Evolutionary conservation across 345 rosid species (phyloP).

Genomic region (Sisymbrium irio): DNA sequence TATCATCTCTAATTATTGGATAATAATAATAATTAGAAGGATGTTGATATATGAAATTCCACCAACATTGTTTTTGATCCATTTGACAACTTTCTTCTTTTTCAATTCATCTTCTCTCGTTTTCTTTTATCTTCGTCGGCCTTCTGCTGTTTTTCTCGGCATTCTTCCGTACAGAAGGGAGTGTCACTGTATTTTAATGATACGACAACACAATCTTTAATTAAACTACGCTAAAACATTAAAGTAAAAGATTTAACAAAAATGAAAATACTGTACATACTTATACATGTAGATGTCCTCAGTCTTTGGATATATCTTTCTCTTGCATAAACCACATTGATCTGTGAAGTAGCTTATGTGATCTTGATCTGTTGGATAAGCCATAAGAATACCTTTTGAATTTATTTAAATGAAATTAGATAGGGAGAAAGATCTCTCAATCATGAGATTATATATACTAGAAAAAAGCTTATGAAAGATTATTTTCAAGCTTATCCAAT

Average conservation of each 20-base stretch:
- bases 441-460: conserved; percentile 10
- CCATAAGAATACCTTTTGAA: neutral
- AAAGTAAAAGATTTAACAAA: neutral
- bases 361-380: neutral
- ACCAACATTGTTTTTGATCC: neutral
- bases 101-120: neutral
- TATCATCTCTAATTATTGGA: neutral
- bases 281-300: conserved; percentile 28
- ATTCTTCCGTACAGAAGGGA: conserved; percentile 20
- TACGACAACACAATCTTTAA: neutral
- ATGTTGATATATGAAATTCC: neutral
- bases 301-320: neutral
- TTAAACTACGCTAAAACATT: neutral
- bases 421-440: neutral
- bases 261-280: conserved; percentile 4
- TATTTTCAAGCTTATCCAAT: conserved; percentile 5
- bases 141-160: conserved; percentile 7
- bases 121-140: neutral
- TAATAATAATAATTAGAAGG: neutral
- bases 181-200: neutral
- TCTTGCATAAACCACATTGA: conserved; percentile 24
- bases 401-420: neutral
- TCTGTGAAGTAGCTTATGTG: conserved; percentile 14
- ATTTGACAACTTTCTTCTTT: neutral
- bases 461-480: neutral